Evolutionary conservation across 2,329 filamentous ascomycete genomes (phyloP).

Genomic region (Dactylellina cionopaga): DNA sequence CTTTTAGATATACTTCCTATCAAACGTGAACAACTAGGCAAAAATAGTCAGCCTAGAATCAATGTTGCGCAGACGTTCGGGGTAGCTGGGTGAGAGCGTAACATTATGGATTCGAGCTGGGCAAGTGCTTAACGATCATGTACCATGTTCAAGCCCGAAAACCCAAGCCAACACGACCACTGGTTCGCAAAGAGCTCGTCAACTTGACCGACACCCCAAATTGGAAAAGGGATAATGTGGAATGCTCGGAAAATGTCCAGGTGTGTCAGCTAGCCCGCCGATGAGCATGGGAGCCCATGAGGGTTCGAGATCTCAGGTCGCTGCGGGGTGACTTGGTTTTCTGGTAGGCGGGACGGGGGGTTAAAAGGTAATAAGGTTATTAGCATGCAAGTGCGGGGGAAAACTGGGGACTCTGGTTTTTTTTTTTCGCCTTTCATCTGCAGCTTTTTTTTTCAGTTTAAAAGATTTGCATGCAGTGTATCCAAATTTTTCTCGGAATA

Average conservation of each 20-base stretch:
- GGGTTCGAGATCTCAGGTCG: slow-evolving; percentile 24
- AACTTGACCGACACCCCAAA: slow-evolving; percentile 5
- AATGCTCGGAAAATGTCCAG: slow-evolving; percentile 24
- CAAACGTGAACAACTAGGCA: no score
- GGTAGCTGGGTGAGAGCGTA: no score
- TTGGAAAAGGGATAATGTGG: slow-evolving; percentile 18
- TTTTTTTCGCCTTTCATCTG: no score
- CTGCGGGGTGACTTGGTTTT: slow-evolving; percentile 51
- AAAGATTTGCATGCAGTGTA: no score
- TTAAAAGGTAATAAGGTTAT: no score
- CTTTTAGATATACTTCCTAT: no score
- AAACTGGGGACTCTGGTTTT: background rate
- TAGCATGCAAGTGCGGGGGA: slow-evolving; percentile 33
- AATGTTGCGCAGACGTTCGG: no score
- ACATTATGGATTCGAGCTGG: no score
- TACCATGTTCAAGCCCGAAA: background rate
- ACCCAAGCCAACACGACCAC: slow-evolving; percentile 1
- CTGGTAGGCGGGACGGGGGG: slow-evolving; percentile 2
- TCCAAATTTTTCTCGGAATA: no score
- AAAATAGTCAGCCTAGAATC: no score
- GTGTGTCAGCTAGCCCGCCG: slow-evolving; percentile 40
- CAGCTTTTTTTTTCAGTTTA: no score
- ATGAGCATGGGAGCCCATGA: slow-evolving; percentile 35
- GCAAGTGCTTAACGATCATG: slow-evolving; percentile 5
- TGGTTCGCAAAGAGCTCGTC: slow-evolving; percentile 42